Evolutionary conservation across 208 protist species (phyloP).

Genomic region (Leishmania tarentolae): DNA sequence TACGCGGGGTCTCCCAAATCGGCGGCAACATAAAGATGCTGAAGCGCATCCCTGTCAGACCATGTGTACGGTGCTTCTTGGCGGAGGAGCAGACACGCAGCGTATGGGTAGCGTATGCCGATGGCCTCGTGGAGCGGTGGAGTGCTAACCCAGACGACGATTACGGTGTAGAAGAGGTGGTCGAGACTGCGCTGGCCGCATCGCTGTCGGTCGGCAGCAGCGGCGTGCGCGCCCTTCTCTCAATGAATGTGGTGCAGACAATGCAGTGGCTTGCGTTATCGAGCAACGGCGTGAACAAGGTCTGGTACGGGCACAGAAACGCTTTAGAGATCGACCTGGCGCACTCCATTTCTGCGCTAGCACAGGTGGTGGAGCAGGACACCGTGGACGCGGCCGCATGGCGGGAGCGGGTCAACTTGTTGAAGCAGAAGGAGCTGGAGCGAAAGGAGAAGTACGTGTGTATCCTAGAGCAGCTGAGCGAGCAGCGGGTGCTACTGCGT

Average conservation of each 20-base stretch:
- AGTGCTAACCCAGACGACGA: slow-evolving; percentile 84
- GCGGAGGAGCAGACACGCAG: slow-evolving; percentile 55
- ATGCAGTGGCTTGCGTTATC: slow-evolving; percentile 81
- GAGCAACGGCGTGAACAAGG: slow-evolving; percentile 88
- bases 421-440: slow-evolving; percentile 64
- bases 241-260: slow-evolving; percentile 66
- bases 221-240: slow-evolving; percentile 41
- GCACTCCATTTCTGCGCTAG: slow-evolving; percentile 51
- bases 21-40: slow-evolving; percentile 31
- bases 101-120: slow-evolving; percentile 78
- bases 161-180: slow-evolving; percentile 83
- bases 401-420: slow-evolving; percentile 45
- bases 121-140: slow-evolving; percentile 85
- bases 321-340: slow-evolving; percentile 62
- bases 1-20: background rate
- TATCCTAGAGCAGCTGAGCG: slow-evolving; percentile 61
- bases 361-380: slow-evolving; percentile 74
- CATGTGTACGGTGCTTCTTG: slow-evolving; percentile 59
- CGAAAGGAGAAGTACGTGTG: slow-evolving; percentile 61
- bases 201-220: background rate
- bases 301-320: slow-evolving; percentile 86
- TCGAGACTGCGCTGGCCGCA: slow-evolving; percentile 43
- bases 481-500: slow-evolving; percentile 56
- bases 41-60: slow-evolving; percentile 59
- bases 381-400: slow-evolving; percentile 70